phyloP scores from a whole-genome alignment of 2,329 filamentous ascomycete genomes.

The Thielaviopsis ethacetica region DNA sequence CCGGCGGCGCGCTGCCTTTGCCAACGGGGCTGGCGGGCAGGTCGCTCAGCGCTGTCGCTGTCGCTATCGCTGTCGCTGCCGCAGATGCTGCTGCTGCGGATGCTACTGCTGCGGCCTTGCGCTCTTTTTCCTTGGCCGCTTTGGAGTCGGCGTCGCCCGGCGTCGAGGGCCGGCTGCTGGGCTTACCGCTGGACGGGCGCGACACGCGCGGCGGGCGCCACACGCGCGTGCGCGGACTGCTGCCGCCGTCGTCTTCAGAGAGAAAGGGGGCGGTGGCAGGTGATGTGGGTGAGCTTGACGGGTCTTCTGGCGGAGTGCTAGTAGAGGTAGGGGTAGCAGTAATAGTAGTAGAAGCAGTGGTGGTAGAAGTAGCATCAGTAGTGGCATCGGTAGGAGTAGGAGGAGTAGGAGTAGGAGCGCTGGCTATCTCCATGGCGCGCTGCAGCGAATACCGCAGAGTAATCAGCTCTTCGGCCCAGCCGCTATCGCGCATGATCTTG shows the following conservation, averaged over 20 bases:
- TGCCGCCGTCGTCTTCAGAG: neutral
- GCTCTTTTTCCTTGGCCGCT: neutral
- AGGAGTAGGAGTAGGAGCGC: neutral
- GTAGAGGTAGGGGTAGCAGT: too few relatives aligned
- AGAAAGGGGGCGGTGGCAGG: neutral
- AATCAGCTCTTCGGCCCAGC: conserved; percentile 5
- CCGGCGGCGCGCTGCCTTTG: conserved; percentile 4
- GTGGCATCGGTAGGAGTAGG: neutral
- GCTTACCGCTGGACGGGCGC: conserved; percentile 1
- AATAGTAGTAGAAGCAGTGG: neutral
- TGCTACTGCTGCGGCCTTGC: neutral
- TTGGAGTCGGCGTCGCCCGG: neutral
- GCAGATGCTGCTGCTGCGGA: too few relatives aligned
- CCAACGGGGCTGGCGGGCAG: neutral
- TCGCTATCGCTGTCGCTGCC: too few relatives aligned
- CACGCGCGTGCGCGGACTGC: conserved; percentile 1
- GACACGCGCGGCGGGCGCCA: conserved; percentile 1
- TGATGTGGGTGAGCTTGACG: too few relatives aligned
- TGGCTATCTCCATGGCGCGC: neutral
- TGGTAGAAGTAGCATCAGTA: neutral
- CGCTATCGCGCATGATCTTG: conserved; percentile 6
- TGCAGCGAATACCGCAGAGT: neutral
- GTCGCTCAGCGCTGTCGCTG: too few relatives aligned
- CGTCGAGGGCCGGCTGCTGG: neutral
- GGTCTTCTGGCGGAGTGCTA: neutral